A percentile compares a stretch with the other conserved stretches of the same genome.
Evolutionary conservation across 805 yeast genomes (phyloP).

Genomic region (Clavispora santaluciae): DNA sequence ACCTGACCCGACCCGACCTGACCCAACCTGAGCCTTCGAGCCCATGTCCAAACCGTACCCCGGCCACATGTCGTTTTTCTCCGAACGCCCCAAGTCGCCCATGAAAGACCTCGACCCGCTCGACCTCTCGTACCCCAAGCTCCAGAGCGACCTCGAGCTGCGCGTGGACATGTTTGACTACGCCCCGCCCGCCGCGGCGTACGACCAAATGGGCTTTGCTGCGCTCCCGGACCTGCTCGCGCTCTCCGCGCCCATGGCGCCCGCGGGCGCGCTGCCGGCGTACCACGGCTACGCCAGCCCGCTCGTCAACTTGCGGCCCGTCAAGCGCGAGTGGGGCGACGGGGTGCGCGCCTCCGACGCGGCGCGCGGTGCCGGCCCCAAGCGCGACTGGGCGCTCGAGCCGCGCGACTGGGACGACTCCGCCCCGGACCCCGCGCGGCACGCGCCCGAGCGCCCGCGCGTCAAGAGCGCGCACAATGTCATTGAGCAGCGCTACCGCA

Average conservation of each 20-base stretch:
- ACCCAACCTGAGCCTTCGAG: too few relatives aligned
- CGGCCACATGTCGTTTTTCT: background rate
- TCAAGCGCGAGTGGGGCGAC: background rate
- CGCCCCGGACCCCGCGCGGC: background rate
- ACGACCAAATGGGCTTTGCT: background rate
- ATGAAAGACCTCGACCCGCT: slow-evolving; percentile 1
- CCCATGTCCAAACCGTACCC: background rate
- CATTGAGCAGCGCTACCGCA: slow-evolving; percentile 40
- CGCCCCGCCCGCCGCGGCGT: background rate
- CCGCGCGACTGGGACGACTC: background rate
- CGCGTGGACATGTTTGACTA: slow-evolving; percentile 1
- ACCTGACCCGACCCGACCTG: too few relatives aligned
- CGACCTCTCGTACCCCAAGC: slow-evolving; percentile 1
- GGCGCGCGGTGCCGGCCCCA: background rate
- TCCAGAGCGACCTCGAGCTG: background rate
- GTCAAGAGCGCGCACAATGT: slow-evolving; percentile 36
- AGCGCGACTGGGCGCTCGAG: background rate
- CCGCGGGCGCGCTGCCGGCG: background rate
- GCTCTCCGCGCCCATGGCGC: background rate
- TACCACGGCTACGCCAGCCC: background rate
- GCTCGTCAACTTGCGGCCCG: background rate
- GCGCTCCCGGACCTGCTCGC: background rate
- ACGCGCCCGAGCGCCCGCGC: slow-evolving; percentile 14
- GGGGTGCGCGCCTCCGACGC: background rate
- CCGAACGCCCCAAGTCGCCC: slow-evolving; percentile 1